Percentiles rank a stretch among this genome's conserved stretches.
phyloP scores from a whole-genome alignment of 1,284 basidiomycete species.

The Rhodotorula sp. region DNA sequence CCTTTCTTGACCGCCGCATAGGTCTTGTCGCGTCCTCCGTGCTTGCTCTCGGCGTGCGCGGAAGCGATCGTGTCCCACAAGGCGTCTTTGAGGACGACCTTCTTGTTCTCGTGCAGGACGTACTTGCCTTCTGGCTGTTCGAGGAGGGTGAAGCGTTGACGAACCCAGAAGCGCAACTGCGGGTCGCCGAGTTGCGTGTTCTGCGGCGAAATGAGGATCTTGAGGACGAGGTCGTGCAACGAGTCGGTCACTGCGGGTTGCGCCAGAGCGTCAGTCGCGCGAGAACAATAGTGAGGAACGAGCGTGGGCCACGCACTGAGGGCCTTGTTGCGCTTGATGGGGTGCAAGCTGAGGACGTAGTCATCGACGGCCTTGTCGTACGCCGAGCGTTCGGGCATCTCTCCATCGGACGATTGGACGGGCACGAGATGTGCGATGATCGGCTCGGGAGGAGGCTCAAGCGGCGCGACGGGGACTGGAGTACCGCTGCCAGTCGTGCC shows the following conservation, averaged over 20 bases:
- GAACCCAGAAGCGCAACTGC: slow-evolving; percentile 16
- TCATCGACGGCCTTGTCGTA: neutral
- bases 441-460: neutral
- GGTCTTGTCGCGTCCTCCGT: slow-evolving; percentile 19
- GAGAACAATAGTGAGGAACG: too few relatives aligned
- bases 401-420: neutral
- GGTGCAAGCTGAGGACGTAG: neutral
- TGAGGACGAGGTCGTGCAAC: neutral
- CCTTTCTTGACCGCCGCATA: neutral
- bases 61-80: slow-evolving; percentile 1
- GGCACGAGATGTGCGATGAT: neutral
- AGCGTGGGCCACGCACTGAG: neutral
- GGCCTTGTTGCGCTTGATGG: slow-evolving; percentile 11
- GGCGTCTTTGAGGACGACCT: neutral
- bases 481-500: neutral
- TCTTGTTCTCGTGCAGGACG: neutral
- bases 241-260: neutral
- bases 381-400: neutral
- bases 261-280: too few relatives aligned
- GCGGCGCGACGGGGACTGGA: neutral
- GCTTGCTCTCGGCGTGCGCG: neutral
- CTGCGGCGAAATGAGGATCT: slow-evolving; percentile 1
- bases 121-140: neutral
- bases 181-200: slow-evolving; percentile 8
- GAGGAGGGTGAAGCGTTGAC: slow-evolving; percentile 6